Percentiles rank a stretch among this genome's conserved stretches.
Conservation (phyloP, 345 rosid species). For the Eucalyptus cladocalyx region DNA sequence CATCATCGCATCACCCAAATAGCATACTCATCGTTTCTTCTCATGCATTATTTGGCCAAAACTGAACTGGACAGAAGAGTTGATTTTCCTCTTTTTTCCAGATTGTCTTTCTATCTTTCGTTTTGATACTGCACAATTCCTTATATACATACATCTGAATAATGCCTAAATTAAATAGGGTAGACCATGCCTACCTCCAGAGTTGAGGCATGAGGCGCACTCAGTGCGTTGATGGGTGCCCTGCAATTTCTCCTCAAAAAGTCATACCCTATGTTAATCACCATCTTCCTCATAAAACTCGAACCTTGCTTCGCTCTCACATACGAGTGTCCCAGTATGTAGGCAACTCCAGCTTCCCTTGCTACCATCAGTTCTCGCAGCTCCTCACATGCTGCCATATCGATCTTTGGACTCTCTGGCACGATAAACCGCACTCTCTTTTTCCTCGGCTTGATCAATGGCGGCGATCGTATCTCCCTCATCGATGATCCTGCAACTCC, state of each 20-base stretch:
- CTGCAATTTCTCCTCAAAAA: conserved; percentile 81
- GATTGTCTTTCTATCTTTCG: background rate
- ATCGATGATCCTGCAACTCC: conserved; percentile 44
- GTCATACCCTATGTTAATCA: conserved; percentile 65
- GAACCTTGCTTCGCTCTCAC: conserved; percentile 80
- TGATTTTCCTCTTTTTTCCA: background rate
- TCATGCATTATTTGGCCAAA: background rate
- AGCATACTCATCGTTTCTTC: background rate
- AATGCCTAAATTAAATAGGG: conserved; percentile 22
- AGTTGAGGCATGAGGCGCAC: conserved; percentile 70
- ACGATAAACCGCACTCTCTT: conserved; percentile 55
- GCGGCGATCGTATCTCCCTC: conserved; percentile 53
- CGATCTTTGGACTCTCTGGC: conserved; percentile 65
- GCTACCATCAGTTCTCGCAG: conserved; percentile 72
- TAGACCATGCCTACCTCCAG: conserved; percentile 92
- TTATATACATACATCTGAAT: background rate
- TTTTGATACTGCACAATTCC: background rate
- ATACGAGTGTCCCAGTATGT: conserved; percentile 78
- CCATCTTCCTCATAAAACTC: conserved; percentile 47
- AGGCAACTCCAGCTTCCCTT: conserved; percentile 81
- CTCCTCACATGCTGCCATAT: conserved; percentile 45
- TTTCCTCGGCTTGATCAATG: conserved; percentile 27
- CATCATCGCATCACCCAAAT: background rate
- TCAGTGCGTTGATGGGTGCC: conserved; percentile 31
- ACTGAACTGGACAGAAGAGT: background rate